Percentiles rank a stretch among this genome's conserved stretches.
Conservation (phyloP, 2,329 filamentous ascomycete species). For the Trichoderma lentiforme region DNA sequence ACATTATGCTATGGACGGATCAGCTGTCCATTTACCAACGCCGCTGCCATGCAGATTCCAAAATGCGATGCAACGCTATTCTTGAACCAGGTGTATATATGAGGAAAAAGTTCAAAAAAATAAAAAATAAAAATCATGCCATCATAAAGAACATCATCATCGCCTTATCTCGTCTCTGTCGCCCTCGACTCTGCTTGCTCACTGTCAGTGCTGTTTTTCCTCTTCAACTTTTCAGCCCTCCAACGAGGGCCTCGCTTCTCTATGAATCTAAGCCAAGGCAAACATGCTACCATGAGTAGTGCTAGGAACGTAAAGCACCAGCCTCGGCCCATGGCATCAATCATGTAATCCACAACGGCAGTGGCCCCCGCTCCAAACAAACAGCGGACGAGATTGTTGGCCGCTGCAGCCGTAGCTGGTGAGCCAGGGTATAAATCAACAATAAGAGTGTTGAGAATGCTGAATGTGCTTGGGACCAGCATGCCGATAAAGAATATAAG, state of each 20-base stretch:
- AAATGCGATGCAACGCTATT: neutral
- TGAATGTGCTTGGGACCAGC: slow-evolving; percentile 59
- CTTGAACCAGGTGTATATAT: neutral
- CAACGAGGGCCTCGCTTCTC: slow-evolving; percentile 47
- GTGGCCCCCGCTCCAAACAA: slow-evolving; percentile 57
- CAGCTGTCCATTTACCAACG: neutral
- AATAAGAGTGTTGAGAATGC: slow-evolving; percentile 59
- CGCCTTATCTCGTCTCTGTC: neutral
- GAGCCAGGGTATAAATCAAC: slow-evolving; percentile 61
- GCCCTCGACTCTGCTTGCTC: neutral
- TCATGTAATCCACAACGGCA: slow-evolving; percentile 57
- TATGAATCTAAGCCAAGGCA: slow-evolving; percentile 49
- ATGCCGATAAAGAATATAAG: slow-evolving; percentile 56
- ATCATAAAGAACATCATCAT: neutral
- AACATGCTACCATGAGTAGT: slow-evolving; percentile 45
- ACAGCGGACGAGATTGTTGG: slow-evolving; percentile 63
- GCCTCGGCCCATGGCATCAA: slow-evolving; percentile 54
- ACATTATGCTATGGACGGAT: neutral
- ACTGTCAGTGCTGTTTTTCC: slow-evolving; percentile 25
- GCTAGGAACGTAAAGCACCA: slow-evolving; percentile 62
- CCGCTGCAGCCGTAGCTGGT: slow-evolving; percentile 60
- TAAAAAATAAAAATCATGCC: neutral
- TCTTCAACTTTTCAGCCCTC: slow-evolving; percentile 49
- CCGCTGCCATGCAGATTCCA: slow-evolving; percentile 19
- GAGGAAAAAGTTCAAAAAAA: neutral